Evolutionary conservation across 2,329 filamentous ascomycete species (phyloP).

Genomic region (Colletotrichum siamense): DNA sequence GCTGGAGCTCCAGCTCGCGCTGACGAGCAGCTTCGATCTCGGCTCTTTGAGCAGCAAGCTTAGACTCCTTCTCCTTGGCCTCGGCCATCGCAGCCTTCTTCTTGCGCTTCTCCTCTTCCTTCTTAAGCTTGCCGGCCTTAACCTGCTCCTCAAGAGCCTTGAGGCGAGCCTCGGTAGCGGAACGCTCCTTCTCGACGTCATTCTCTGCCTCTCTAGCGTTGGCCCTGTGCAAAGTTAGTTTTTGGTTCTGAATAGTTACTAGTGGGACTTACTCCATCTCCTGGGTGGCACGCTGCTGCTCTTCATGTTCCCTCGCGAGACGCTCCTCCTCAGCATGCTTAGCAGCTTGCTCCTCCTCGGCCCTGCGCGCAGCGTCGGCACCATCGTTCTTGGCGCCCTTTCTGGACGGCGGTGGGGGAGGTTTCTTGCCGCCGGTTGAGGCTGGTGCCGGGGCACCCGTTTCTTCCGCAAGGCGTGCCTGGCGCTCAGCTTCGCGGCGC

Average conservation of each 20-base stretch:
- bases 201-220: conserved; percentile 78
- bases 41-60: conserved; percentile 82
- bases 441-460: conserved; percentile 67
- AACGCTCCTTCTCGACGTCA: conserved; percentile 79
- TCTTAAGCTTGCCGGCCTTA: conserved; percentile 90
- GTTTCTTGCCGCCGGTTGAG: conserved; percentile 59
- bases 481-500: conserved; percentile 84
- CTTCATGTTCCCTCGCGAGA: conserved; percentile 74
- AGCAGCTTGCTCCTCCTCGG: conserved; percentile 59
- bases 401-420: conserved; percentile 81
- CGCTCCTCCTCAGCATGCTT: conserved; percentile 71
- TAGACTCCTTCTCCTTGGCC: conserved; percentile 86
- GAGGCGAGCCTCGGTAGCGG: conserved; percentile 82
- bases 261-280: conserved; percentile 78
- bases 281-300: conserved; percentile 74
- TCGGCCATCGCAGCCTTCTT: conserved; percentile 89
- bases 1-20: conserved; percentile 86
- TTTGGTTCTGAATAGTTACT: conserved; percentile 22
- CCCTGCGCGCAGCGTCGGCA: conserved; percentile 57
- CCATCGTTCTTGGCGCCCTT: conserved; percentile 71
- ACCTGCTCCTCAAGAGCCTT: conserved; percentile 94
- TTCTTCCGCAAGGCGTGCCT: conserved; percentile 82
- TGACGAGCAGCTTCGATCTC: conserved; percentile 93
- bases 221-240: conserved; percentile 59
- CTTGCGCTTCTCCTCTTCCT: conserved; percentile 92